Conservation (phyloP, 768 basidiomycete genomes). For the Lanmaoa rubissima region DNA sequence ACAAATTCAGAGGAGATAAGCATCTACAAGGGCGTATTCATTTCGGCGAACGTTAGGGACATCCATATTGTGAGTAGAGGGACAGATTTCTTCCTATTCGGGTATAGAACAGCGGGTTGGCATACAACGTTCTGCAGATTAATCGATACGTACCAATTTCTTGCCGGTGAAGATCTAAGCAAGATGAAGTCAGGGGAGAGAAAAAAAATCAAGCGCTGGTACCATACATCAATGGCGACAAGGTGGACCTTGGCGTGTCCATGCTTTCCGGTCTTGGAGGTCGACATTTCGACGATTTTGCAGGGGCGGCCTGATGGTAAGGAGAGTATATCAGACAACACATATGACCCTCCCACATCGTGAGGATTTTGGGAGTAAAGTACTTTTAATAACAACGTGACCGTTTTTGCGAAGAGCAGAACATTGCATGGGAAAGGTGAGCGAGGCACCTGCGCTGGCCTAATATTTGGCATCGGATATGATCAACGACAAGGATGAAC, state of each 20-base stretch:
- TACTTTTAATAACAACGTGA: constrained; percentile 94
- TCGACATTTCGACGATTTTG: constrained; percentile 99
- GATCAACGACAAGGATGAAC: constrained; percentile 13
- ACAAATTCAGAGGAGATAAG: constrained; percentile 3
- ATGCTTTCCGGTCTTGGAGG: constrained; percentile 99
- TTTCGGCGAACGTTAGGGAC: constrained; percentile 89
- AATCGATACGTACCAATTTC: constrained; percentile 68
- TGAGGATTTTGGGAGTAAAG: background rate
- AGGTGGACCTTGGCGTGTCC: constrained; percentile 99
- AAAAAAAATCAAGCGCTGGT: background rate
- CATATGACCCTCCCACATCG: background rate
- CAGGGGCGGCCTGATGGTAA: constrained; percentile 71
- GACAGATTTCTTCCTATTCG: constrained; percentile 84
- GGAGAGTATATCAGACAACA: background rate
- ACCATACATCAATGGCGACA: constrained; percentile 84
- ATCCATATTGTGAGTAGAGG: constrained; percentile 99
- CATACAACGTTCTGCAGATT: background rate
- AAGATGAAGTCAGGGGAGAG: constrained; percentile 1
- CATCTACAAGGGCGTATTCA: constrained; percentile 85
- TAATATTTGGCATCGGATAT: constrained; percentile 30
- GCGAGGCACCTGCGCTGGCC: constrained; percentile 73
- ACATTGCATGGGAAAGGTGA: constrained; percentile 89
- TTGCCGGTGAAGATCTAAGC: constrained; percentile 95
- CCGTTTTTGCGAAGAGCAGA: constrained; percentile 93
- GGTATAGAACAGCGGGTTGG: constrained; percentile 4